Base-by-base conservation (phyloP, 1,139 yeast species). In the Wickerhamomyces sp. region DNA sequence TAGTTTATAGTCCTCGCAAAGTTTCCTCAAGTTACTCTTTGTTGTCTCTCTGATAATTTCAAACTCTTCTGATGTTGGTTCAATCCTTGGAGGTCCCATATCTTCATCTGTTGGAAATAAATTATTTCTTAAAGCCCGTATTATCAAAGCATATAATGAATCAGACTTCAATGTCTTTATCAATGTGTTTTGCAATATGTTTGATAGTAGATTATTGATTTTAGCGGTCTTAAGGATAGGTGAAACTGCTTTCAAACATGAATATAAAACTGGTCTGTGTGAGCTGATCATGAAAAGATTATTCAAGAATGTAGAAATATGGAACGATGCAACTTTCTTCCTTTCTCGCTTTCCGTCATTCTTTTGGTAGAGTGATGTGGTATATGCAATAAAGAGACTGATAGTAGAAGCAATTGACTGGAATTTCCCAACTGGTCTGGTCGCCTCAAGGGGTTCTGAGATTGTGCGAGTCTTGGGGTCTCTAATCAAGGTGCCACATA, bases 31-130 rank as follows among this genome's bases (percentile, higher is more conserved):
- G 35, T 47, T 43, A 15, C 34, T 15, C 36, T 56, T 49, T 9
- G 59, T 42, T 23, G 58, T 44, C 33, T 50, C 36, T 36, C 54
- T 46, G 10, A 58, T 58, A 5, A 41, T 32, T 30, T 50, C 50
- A 27, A 48, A 54, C 40, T 57, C 60, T 23, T 50, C 54, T 2
- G 18, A 23, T 5, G 49, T 48, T 6, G 60, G 60, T 18, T 52
- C 57, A 7, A 53, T 52, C 27, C 73, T 49, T 7, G 73, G 65
- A 1, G 73, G 72, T 0, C 75, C 75, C 71, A 71, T 66, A 15
- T 56, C 56, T 9, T 71, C 72, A 46, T 67, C 68, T 10, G 52
- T 53, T 1, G 74, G 72, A 45, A 71, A 71, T 35, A 71, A 49
- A 31, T 63, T 62, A 37, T 57, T 56, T 37, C 75, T 56, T 1